A percentile compares a stretch with the other conserved stretches of the same genome.
Conservation (phyloP, 2,329 filamentous ascomycete genomes). For the Didymella segeticola region DNA sequence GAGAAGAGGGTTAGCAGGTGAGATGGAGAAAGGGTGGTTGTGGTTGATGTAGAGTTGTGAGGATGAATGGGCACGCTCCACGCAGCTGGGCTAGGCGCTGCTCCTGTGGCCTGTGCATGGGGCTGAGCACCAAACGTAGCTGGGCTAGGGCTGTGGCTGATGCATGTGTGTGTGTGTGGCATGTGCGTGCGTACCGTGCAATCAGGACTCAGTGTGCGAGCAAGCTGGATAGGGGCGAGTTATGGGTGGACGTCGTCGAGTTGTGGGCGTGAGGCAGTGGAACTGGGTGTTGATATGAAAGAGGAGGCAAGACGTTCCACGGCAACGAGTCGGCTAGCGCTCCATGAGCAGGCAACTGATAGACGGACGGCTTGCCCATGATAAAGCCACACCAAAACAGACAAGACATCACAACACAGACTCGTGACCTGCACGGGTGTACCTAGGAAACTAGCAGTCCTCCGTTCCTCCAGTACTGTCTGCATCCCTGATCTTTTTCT, state of each 20-base stretch:
- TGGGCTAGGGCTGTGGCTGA: constrained; percentile 18
- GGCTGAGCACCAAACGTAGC: constrained; percentile 30
- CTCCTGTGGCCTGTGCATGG: constrained; percentile 30
- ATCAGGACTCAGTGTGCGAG: constrained; percentile 4
- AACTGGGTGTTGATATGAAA: constrained; percentile 15
- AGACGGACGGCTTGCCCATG: constrained; percentile 10
- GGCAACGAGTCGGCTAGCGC: constrained; percentile 21
- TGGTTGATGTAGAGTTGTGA: constrained; percentile 43
- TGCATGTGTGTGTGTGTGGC: too few relatives aligned
- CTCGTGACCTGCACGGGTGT: constrained; percentile 8
- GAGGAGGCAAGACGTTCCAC: constrained; percentile 12
- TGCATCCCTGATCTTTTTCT: neutral
- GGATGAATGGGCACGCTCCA: constrained; percentile 32
- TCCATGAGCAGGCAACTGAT: constrained; percentile 12
- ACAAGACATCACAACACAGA: neutral
- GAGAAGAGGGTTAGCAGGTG: constrained; percentile 29
- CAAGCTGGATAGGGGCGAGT: constrained; percentile 9
- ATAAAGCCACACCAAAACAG: constrained; percentile 4
- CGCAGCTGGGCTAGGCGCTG: constrained; percentile 25
- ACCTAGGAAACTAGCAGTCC: too few relatives aligned
- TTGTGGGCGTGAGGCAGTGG: neutral
- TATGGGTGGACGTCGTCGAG: too few relatives aligned
- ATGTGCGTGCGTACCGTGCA: constrained; percentile 16
- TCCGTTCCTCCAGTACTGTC: constrained; percentile 1
- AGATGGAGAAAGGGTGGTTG: constrained; percentile 40